Evolutionary conservation across 805 yeast genomes (phyloP), one percentile per base, ranked within the genome.

Genomic region (Starmerella bombicola): DNA sequence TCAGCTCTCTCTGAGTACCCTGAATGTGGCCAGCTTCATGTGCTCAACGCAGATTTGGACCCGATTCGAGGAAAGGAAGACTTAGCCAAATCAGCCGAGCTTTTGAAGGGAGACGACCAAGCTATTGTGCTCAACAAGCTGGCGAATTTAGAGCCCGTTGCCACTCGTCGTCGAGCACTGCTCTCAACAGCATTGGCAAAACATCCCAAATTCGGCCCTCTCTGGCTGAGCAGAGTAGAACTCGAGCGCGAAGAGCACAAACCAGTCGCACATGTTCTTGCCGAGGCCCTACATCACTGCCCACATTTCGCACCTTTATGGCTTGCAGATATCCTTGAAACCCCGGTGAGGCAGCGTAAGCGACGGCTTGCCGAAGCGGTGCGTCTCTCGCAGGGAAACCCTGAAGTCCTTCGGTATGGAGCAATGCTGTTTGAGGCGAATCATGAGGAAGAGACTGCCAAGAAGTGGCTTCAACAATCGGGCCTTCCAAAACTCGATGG

Each of bases 351-450:
- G 55, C 71, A 59, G 61, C 78, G 36, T 62, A 73, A 51, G 63
- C 72, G 52, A 69, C 75, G 57, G 71, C 72, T 80, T 38, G 67
- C 76, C 20, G 81, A 78, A 51, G 94, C 95, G 0, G 64, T 88
- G 47, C 72, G 69, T 42, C 67, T 67, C 9, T 80, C 93, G 0
- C 62, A 69, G 32, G 79, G 79, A 47, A 66, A 76, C 37, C 67
- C 78, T 0, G 44, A 65, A 15, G 70, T 88, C 1, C 61, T 86
- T 10, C 49, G 72, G 10, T 67, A 73, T 0, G 76, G 84, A 24
- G 95, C 91, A 0, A 61, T 66, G 10, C 70, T 74, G 41, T 76
- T 85, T 46, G 78, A 78, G 77, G 52, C 62, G 1, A 79, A 73
- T 20, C 78, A 80, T 0, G 80, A 80, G 48, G 58, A 68, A 20